A percentile compares a stretch with the other conserved stretches of the same genome.
Evolutionary conservation across 2,329 filamentous ascomycete genomes (phyloP).

Genomic region (Calonectria crousiana): DNA sequence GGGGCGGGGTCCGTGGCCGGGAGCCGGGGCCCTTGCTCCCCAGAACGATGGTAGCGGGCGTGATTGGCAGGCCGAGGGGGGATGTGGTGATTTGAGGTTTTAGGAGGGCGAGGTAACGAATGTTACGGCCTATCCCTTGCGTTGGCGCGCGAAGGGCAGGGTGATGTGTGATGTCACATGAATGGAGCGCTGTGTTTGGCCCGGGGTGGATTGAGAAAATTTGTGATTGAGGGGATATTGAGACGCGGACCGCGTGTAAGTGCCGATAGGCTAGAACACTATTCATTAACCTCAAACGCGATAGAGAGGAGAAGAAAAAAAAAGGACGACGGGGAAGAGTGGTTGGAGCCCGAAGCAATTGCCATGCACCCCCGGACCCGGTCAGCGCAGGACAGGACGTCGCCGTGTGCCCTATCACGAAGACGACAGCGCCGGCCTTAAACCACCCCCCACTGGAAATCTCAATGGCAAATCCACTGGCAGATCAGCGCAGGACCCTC

Average conservation of each 20-base stretch:
- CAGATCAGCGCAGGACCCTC: conserved; percentile 1
- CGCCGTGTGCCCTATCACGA: not conserved
- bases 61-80: conserved; percentile 40
- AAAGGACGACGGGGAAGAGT: not conserved
- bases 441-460: not conserved
- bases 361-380: not conserved
- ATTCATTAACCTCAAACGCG: not conserved
- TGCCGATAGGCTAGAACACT: conserved; percentile 1
- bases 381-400: not conserved
- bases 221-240: not conserved
- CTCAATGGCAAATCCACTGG: not conserved
- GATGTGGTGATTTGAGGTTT: conserved; percentile 19
- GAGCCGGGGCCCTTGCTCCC: conserved; percentile 43
- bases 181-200: not conserved
- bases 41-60: conserved; percentile 40
- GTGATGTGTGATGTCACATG: conserved; percentile 9
- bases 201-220: not conserved
- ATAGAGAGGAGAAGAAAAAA: conserved; percentile 14
- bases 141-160: conserved; percentile 8
- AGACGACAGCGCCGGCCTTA: not conserved
- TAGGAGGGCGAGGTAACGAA: conserved; percentile 24
- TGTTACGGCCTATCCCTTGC: conserved; percentile 23
- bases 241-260: conserved; percentile 1
- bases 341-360: not conserved
- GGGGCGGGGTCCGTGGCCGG: conserved; percentile 40